Base-by-base conservation (phyloP, 768 basidiomycete species). In the Leucosporidium creatinivorum region DNA sequence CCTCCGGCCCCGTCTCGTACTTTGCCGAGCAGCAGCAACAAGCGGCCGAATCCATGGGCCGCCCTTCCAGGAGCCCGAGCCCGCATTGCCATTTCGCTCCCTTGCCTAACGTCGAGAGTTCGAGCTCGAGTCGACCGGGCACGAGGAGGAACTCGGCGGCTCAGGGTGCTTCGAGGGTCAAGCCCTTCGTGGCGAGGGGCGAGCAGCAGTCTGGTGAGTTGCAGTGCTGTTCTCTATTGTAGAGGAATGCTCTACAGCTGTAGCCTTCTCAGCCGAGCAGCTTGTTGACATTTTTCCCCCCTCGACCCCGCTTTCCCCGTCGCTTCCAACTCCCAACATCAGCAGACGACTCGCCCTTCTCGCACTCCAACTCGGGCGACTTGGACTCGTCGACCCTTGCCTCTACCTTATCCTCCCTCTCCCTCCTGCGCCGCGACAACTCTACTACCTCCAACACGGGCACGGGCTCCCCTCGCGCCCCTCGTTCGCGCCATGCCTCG, bases 71-170 rank as follows among this genome's bases (percentile, higher is more conserved):
- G 30, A 57, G 55, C 23, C 15, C 70, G 6, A 61, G 54, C 48
- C 67, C 66, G 19, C 70, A 72, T 51, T 72, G 70, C 47, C 67
- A 72, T 56, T 72, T 72, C 55, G 70, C 70, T 9, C 70, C 70
- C n/a, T 52, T 72, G 4, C 70, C 70, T 13, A 68, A 66, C 30
- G 58, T 65, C 51, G 70, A 58, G 15, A 63, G n/a, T n/a, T n/a
- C n/a, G n/a, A n/a, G n/a, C n/a, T n/a, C 54, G 12, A 60, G 58
- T 13, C 58, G 70, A 3, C 70, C 70, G 0, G 61, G 58, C 23
- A 65, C 67, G 50, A 56, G 70, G 39, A 17, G 70, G 47, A 72
- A 65, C 61, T 63, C 61, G 48, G 55, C 57, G 12, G 67, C 67
- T 28, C 58, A 61, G 28, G 66, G 61, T 25, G 50, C 54, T 23